A percentile compares a stretch with the other conserved stretches of the same genome.
These are phyloP conservation scores for Mycena belliarum DNA, from an alignment of 768 basidiomycete species.

Conservation along the genomic window DNA sequence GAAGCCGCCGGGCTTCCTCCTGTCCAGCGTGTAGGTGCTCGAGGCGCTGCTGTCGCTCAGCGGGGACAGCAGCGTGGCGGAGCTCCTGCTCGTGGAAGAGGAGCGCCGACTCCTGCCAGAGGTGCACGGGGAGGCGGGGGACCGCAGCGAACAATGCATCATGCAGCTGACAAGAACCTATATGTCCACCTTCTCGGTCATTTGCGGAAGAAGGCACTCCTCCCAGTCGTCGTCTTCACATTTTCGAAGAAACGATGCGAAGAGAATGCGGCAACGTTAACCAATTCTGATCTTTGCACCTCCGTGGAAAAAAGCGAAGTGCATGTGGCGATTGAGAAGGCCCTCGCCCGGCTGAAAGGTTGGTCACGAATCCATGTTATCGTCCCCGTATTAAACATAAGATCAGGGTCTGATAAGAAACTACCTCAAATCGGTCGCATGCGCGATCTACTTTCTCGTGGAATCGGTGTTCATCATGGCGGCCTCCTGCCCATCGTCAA, in stretches of 20 bases:
- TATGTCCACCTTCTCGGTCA: slow-evolving; percentile 91
- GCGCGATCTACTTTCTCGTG: slow-evolving; percentile 85
- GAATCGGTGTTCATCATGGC: slow-evolving; percentile 97
- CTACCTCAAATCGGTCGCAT: slow-evolving; percentile 92
- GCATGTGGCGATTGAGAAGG: slow-evolving; percentile 91
- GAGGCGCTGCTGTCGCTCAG: slow-evolving; percentile 60
- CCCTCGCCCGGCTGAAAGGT: slow-evolving; percentile 90
- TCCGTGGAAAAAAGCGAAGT: slow-evolving; percentile 96
- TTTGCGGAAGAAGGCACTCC: slow-evolving; percentile 79
- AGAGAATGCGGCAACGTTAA: slow-evolving; percentile 90
- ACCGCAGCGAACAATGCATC: slow-evolving; percentile 57
- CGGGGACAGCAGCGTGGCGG: slow-evolving; percentile 60
- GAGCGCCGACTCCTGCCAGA: slow-evolving; percentile 38
- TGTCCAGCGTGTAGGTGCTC: slow-evolving; percentile 80
- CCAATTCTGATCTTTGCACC: slow-evolving; percentile 84
- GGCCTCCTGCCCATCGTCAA: slow-evolving; percentile 96
- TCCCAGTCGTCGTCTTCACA: slow-evolving; percentile 96
- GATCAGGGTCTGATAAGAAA: slow-evolving; percentile 89
- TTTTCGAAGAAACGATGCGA: slow-evolving; percentile 97
- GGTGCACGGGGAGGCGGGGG: slow-evolving; percentile 46
- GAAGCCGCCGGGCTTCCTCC: slow-evolving; percentile 92
- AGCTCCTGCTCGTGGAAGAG: slow-evolving; percentile 38
- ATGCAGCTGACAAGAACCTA: slow-evolving; percentile 81
- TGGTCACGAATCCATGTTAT: not conserved
- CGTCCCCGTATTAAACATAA: slow-evolving; percentile 1